Evolutionary conservation across 2,329 filamentous ascomycete genomes (phyloP).

Genomic region (Aspergillus transmontanensis): DNA sequence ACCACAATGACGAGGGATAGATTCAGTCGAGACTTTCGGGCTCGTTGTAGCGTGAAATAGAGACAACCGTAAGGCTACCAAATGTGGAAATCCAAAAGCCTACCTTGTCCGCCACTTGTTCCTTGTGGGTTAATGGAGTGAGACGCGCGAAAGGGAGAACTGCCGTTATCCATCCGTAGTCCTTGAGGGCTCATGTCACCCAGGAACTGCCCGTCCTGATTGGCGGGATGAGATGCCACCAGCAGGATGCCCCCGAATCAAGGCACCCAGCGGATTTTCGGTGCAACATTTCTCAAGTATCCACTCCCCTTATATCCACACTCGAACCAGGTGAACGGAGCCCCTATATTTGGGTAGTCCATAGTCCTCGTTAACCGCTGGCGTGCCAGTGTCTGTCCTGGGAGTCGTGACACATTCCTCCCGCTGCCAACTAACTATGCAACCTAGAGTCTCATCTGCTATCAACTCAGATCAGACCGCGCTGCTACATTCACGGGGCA

Average conservation of each 20-base stretch:
- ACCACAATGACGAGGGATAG: neutral
- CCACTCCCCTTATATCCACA: neutral
- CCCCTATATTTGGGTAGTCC: neutral
- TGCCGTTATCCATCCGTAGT: neutral
- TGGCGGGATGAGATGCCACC: constrained; percentile 23
- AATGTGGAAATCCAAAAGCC: neutral
- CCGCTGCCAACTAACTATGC: neutral
- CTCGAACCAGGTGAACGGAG: neutral
- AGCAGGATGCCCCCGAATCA: constrained; percentile 3
- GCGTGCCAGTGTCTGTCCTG: neutral
- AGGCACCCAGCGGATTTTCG: neutral
- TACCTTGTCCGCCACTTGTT: neutral
- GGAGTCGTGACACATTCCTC: neutral
- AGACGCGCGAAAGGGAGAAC: constrained; percentile 2
- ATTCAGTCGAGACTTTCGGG: neutral
- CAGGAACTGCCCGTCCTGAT: constrained; percentile 6
- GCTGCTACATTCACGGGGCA: neutral
- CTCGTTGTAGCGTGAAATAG: neutral
- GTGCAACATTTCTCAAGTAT: constrained; percentile 2
- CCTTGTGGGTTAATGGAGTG: neutral
- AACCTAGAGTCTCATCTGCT: neutral
- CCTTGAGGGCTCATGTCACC: neutral
- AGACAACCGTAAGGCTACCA: neutral
- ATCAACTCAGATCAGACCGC: neutral
- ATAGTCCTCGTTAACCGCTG: neutral